Evolutionary conservation across 208 protist genomes (phyloP).

Genomic region (Herpetomonas samuelpessoai): DNA sequence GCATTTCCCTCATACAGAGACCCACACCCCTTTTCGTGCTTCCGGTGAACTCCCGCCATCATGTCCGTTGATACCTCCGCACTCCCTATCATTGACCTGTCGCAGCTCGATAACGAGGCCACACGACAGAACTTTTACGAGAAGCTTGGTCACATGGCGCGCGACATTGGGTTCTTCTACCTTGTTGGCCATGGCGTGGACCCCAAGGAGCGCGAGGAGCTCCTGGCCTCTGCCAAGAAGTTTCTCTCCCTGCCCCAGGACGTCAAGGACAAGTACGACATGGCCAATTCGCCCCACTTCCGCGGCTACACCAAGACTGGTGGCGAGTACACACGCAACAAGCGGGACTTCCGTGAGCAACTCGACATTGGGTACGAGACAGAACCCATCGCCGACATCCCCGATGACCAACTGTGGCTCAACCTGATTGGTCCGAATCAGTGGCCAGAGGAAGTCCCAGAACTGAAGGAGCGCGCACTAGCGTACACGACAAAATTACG

Average conservation of each 20-base stretch:
- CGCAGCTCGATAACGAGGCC: slow-evolving; percentile 12
- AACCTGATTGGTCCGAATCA: slow-evolving; percentile 14
- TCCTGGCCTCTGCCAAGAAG: slow-evolving; percentile 7
- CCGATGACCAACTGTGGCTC: not conserved
- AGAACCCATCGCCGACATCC: not conserved
- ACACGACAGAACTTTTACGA: slow-evolving; percentile 12
- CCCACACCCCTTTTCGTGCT: not conserved
- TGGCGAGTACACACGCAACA: slow-evolving; percentile 14
- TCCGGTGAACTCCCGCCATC: not conserved
- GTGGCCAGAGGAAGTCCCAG: slow-evolving; percentile 9
- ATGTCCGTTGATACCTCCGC: not conserved
- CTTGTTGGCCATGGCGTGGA: slow-evolving; percentile 14
- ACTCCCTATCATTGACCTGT: slow-evolving; percentile 16
- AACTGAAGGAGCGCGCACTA: slow-evolving; percentile 6
- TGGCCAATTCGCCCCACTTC: slow-evolving; percentile 17
- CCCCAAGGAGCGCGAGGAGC: slow-evolving; percentile 7
- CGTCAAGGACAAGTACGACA: slow-evolving; percentile 14
- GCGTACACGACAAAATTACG: slow-evolving; percentile 2
- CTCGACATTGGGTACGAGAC: slow-evolving; percentile 10
- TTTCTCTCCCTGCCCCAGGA: slow-evolving; percentile 18
- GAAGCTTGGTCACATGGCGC: slow-evolving; percentile 13
- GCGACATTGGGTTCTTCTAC: slow-evolving; percentile 23
- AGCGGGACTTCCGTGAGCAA: slow-evolving; percentile 17
- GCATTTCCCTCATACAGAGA: not conserved
- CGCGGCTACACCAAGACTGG: slow-evolving; percentile 14